Conservation (phyloP, 2,329 filamentous ascomycete genomes). For the Xylaria sp. region DNA sequence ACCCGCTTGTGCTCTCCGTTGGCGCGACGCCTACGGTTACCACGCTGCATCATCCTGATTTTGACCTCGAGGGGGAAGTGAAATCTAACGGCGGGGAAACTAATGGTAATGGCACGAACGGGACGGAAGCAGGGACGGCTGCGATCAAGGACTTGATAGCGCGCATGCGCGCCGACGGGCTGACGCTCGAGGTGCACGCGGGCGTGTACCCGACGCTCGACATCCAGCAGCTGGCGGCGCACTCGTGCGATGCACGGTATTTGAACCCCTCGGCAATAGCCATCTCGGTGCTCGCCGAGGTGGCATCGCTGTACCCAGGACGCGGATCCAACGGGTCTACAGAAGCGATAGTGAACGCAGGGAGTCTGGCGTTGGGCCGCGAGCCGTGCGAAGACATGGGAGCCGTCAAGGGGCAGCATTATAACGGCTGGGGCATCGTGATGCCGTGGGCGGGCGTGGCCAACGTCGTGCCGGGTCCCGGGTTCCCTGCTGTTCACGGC, state of each 20-base stretch:
- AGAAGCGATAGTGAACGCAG: conserved; percentile 77
- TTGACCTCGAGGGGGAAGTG: conserved; percentile 42
- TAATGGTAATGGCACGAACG: background rate
- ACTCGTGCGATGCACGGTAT: conserved; percentile 59
- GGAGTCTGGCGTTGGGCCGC: conserved; percentile 75
- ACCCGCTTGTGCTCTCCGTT: conserved; percentile 69
- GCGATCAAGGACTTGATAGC: conserved; percentile 56
- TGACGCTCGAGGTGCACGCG: conserved; percentile 75
- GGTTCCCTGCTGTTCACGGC: conserved; percentile 55
- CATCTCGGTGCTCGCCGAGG: conserved; percentile 76
- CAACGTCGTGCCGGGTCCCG: conserved; percentile 53
- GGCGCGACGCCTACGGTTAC: conserved; percentile 82
- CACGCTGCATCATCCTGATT: conserved; percentile 67
- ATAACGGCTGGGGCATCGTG: conserved; percentile 77
- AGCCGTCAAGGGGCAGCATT: conserved; percentile 56
- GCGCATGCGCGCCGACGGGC: conserved; percentile 52
- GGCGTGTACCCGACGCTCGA: conserved; percentile 82
- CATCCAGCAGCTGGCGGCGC: conserved; percentile 81
- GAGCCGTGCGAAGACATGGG: conserved; percentile 72
- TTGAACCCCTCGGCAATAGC: conserved; percentile 69
- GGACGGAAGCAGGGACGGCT: conserved; percentile 40
- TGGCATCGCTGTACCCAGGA: conserved; percentile 73
- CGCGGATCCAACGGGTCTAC: conserved; percentile 60
- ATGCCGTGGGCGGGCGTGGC: conserved; percentile 63
- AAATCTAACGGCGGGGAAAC: background rate